Conservation (phyloP, 1,284 basidiomycete species). For the Austroboletus novae-zelandiae region DNA sequence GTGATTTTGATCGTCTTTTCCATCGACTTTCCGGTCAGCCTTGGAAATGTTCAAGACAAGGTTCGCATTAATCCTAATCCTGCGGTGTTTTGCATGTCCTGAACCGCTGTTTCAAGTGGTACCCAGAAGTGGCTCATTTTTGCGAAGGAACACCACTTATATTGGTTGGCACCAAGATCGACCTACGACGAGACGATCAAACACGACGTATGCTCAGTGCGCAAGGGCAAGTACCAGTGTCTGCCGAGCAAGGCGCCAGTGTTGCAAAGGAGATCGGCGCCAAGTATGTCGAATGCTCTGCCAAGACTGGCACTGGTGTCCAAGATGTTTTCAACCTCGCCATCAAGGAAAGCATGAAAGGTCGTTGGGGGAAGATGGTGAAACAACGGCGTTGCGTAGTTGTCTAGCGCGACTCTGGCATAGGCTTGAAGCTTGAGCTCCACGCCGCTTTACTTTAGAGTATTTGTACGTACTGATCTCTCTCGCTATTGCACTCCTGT, state of each 20-base stretch:
- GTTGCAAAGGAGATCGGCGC: conserved; percentile 93
- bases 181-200: conserved; percentile 85
- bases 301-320: conserved; percentile 87
- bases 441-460: conserved; percentile 10
- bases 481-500: conserved; percentile 21
- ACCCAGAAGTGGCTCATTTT: conserved; percentile 96
- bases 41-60: conserved; percentile 94
- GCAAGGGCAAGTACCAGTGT: conserved; percentile 86
- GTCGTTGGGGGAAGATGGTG: conserved; percentile 70
- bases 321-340: conserved; percentile 93
- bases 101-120: conserved; percentile 66
- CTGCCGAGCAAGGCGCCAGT: conserved; percentile 72
- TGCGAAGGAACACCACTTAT: conserved; percentile 93
- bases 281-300: conserved; percentile 94
- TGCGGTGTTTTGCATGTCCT: conserved; percentile 5
- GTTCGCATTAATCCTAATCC: conserved; percentile 37
- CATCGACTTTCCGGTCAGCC: conserved; percentile 92
- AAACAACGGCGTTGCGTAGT: conserved; percentile 78
- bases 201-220: conserved; percentile 91
- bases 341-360: conserved; percentile 82
- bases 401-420: conserved; percentile 41
- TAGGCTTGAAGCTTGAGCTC: conserved; percentile 4
- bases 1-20: conserved; percentile 98
- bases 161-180: conserved; percentile 92
- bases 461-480: conserved; percentile 36